Conservation (phyloP, 2,329 filamentous ascomycete genomes). For the Ophiostoma sp. region DNA sequence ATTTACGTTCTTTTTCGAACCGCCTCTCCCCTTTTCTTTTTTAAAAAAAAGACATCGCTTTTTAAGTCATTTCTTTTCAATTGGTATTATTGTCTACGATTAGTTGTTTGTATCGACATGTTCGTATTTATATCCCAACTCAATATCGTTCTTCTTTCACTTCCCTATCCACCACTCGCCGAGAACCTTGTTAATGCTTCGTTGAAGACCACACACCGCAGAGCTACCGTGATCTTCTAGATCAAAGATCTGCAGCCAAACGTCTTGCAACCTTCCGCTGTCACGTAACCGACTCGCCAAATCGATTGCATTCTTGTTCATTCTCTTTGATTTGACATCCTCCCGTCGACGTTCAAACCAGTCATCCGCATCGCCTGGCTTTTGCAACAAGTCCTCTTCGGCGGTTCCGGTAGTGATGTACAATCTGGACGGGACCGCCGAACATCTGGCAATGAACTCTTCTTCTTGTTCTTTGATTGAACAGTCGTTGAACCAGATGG, state of each 20-base stretch:
- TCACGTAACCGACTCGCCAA: background rate
- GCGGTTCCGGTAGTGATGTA: background rate
- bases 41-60: too few species aligned
- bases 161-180: background rate
- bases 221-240: constrained; percentile 6
- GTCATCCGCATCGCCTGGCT: background rate
- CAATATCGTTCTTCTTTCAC: background rate
- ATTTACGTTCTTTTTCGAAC: too few species aligned
- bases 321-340: background rate
- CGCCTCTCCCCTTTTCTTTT: too few species aligned
- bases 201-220: background rate
- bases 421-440: background rate
- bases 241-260: background rate
- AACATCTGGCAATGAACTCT: background rate
- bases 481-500: background rate
- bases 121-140: too few species aligned
- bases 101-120: too few species aligned
- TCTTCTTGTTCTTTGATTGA: background rate
- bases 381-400: background rate
- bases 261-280: background rate
- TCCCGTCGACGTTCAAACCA: background rate
- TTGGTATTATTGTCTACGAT: too few species aligned
- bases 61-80: too few species aligned
- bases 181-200: background rate
- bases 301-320: background rate